Evolutionary conservation across 768 basidiomycete genomes (phyloP).

Genomic region (Leucosporidium yakuticum): DNA sequence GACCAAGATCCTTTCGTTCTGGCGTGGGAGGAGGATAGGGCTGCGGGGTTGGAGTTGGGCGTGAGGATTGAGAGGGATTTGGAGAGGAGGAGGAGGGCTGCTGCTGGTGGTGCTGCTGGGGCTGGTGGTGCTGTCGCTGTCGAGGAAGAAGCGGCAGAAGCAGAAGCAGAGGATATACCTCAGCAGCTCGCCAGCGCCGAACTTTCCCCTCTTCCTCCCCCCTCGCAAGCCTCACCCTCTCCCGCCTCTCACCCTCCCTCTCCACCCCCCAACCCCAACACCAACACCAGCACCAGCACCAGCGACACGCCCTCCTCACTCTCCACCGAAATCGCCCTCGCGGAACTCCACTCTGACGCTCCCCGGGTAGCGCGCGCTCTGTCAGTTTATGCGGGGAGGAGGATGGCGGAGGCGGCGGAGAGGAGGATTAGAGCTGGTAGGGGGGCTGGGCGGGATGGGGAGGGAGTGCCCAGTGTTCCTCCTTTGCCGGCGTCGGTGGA

Average conservation of each 20-base stretch:
- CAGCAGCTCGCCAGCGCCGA: not conserved
- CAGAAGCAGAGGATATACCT: not conserved
- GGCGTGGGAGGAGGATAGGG: not conserved
- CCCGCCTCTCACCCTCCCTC: no score
- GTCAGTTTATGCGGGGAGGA: conserved; percentile 8
- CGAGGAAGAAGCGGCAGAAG: not conserved
- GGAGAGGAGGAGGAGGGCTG: conserved; percentile 10
- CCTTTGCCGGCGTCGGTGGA: no score
- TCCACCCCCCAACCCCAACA: no score
- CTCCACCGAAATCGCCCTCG: conserved; percentile 7
- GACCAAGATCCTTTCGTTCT: not conserved
- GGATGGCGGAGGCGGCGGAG: conserved; percentile 4
- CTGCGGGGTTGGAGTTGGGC: not conserved
- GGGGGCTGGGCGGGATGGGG: no score
- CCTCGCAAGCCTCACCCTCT: no score
- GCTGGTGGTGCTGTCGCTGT: no score
- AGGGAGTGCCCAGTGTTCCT: no score
- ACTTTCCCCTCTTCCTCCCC: no score
- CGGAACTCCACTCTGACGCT: conserved; percentile 5
- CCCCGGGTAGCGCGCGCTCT: conserved; percentile 15
- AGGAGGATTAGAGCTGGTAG: not conserved
- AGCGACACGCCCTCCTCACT: not conserved
- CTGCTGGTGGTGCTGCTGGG: not conserved
- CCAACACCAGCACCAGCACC: no score
- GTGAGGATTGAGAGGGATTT: conserved; percentile 20